Base-by-base conservation (phyloP, 2,329 filamentous ascomycete species). In the Colletotrichum tofieldiae region DNA sequence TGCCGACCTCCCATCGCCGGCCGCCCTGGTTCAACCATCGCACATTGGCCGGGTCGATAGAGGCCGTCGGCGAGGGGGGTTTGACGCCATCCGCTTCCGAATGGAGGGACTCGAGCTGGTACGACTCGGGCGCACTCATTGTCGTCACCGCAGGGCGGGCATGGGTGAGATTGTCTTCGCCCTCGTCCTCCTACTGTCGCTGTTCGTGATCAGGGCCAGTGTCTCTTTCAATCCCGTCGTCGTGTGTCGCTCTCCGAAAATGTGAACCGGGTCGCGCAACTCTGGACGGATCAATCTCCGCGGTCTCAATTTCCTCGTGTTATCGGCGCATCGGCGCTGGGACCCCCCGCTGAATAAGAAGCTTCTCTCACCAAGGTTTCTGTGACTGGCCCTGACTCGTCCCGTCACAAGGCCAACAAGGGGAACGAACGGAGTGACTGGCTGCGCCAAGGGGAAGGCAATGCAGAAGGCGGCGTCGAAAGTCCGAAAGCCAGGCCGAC, bases 1-100 rank as follows among this genome's bases (percentile, higher is more conserved):
- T 78, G 65, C 72, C 62, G 52, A 76, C 62, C 49, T 77, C 73
- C 77, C 77, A 79, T 14, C 60, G 39, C 55, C 62, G 69, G 35
- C 58, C 69, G 54, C 67, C 60, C 39, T 68, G 59, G 51, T 68
- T 60, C 35, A 71, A 51, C 70, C 71, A 74, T 8, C 71, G 47
- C 32, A 71, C 71, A 39, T 73, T 45, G 14, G 66, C 58, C 61
- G 56, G 71, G 60, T 71, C 54, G 75, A 73, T 71, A 77, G 45
- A 64, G 18, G 52, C 65, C 12, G 65, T 26, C 9, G 64, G 64
- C 41, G 65, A 63, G 14, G 69, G 45, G 4, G 74, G 32, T 78
- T 77, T 59, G 80, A 75, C 23, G 75, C 66, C 73, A 32, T 75
- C 73, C 7, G 66, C 69, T 6, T 75, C 69, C 60, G 65, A 74